Evolutionary conservation across 2,329 filamentous ascomycete genomes (phyloP), one percentile per base, ranked within the genome.

Genomic region (Incumbomyces lentus): DNA sequence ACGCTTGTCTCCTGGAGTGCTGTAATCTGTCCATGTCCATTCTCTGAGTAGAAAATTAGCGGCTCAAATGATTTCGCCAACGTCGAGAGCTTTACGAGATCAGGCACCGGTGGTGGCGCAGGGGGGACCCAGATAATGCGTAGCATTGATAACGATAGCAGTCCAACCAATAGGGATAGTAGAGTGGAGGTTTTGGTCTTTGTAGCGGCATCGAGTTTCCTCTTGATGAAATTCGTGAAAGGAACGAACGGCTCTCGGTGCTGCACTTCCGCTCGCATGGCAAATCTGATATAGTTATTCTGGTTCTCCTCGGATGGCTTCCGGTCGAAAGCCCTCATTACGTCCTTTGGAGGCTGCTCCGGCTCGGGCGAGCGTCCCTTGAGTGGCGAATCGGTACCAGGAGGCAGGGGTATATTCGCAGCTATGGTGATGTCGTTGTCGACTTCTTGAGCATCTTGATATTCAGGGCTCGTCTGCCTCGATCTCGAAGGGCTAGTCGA

Each of bases 41-140:
- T 84, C 60, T 95, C 88, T 0, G 88, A 94, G 62, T 93, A 95
- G 68, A 92, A 92, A 52, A 96, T 93, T 37, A 95, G 75, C 5
- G 90, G 90, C 63, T 95, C 90, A 60, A 95, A 94, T 8, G 87
- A 87, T 58, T 86, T 86, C 40, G 89, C 89, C 54, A 96, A 78
- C 43, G 84, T 82, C 3, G 89, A 89, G 18, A 95, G 83, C 63
- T 94, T 95, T 61, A 95, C 83, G 13, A 96, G 74, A 61, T 95
- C 89, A 0, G 86, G 86, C 2, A 84, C 82, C 1, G 84, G 78
- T 11, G 73, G 79, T 32, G 76, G 73, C 4, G 71, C 64, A 26
- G 79, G 82, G 10, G 87, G 85, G 49, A 83, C 74, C 43, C 86
- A 77, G 13, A 93, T 67, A 8, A 78, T 73, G 51, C 81, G 77